Base-by-base conservation (phyloP, 495 filamentous ascomycete species). In the Aspergillus funiculosus region DNA sequence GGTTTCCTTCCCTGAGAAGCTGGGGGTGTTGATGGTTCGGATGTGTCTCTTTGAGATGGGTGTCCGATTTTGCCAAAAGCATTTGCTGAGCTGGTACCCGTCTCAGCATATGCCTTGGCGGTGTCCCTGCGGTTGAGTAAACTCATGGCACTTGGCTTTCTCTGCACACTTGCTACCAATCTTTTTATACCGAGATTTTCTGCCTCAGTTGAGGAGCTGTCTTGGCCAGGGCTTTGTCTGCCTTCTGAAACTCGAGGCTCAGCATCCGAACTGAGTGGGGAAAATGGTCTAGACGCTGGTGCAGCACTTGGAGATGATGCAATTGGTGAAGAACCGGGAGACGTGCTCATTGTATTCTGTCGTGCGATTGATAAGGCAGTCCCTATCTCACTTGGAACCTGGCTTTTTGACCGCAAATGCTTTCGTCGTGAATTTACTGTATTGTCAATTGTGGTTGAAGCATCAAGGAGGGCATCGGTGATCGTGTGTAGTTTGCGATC, bases 401-500 rank as follows among this genome's bases (percentile, higher is more conserved):
- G 61, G 35, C 57, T 71, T 47, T 54, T 59, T 14, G 52, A 73
- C 48, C 39, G 77, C 66, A 39, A 74, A 73, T 56, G 75, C 70
- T 52, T 81, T 69, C 58, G 64, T n/a, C 78, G 74, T 51, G 74
- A 71, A n/a, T 67, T 66, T 4, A 80, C 53, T 1, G 78, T 69
- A 48, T 83, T 80, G 56, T 94, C 85, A 50, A 92, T 88, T 1
- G 86, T 87, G 59, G 86, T 89, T 2, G 89, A 94, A 11, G 94
- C 92, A 64, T 99, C 94, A 6, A 94, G 72, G 5, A 99, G 69
- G 6, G 92, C 91, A 62, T 96, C 90, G 17, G 85, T 78, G 44
- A 99, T 92, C 0, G 89, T 94, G 58, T 82, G 80, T 6, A 81
- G 77, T 10, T 66, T 77, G 20, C 54, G 61, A 9, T 71, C 65